phyloP scores from a whole-genome alignment of 2,329 filamentous ascomycete genomes.

The Spiromastix sp. region DNA sequence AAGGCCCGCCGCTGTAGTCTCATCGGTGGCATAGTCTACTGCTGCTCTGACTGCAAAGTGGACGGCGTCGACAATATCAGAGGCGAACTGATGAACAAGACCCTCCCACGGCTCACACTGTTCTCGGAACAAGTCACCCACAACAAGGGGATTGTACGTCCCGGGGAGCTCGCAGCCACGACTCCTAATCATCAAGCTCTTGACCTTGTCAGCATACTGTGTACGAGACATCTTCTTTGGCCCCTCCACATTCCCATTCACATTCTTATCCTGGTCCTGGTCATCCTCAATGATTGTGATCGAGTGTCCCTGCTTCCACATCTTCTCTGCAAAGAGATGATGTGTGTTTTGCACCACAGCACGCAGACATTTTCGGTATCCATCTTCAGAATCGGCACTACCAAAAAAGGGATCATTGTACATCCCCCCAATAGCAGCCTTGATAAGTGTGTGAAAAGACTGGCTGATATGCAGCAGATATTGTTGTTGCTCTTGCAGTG shows the following conservation, averaged over 20 bases:
- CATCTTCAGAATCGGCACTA: conserved; percentile 12
- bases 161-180: conserved; percentile 49
- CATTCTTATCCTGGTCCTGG: conserved; percentile 8
- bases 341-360: conserved; percentile 19
- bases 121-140: conserved; percentile 49
- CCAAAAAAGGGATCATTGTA: conserved; percentile 27
- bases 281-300: conserved; percentile 21
- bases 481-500: conserved; percentile 39
- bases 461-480: conserved; percentile 27
- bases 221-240: conserved; percentile 13
- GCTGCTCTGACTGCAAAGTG: conserved; percentile 21
- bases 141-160: conserved; percentile 48
- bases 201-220: conserved; percentile 31
- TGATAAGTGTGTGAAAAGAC: conserved; percentile 27
- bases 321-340: conserved; percentile 28
- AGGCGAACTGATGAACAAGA: conserved; percentile 27
- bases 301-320: conserved; percentile 34
- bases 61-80: conserved; percentile 23
- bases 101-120: conserved; percentile 46
- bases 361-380: conserved; percentile 21
- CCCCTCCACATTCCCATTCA: conserved; percentile 5
- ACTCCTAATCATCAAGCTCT: conserved; percentile 27
- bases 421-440: conserved; percentile 21
- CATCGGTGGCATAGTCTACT: conserved; percentile 26
- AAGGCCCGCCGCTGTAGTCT: conserved; percentile 28